Base-by-base conservation (phyloP, 805 yeast species). In the Saccharomycopsis fodiens region DNA sequence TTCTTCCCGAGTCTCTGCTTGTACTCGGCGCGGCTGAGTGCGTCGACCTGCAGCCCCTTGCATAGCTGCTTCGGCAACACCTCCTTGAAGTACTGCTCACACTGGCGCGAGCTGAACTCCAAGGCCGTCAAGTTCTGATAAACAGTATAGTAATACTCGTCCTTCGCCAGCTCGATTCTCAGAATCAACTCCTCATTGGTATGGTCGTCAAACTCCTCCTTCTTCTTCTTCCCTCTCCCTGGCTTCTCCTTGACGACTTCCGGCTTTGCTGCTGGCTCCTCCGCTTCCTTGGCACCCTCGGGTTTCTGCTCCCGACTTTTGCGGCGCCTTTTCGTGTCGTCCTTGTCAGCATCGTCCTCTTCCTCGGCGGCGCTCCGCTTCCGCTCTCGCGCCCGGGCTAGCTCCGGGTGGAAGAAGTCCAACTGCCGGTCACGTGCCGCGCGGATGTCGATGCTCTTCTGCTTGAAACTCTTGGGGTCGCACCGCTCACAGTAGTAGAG, bases 401-500 rank as follows among this genome's bases (percentile, higher is more conserved):
- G 22, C 16, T 29, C 43, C 32, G 30, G 36, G 19, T 32, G 30
- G 4, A 39, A 39, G 16, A 43, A n/a, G 8, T 38, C 15, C 5
- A 49, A 25, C 48, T 64, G 69, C 2, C 58, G 42, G 41, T 54
- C 54, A 40, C 58, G 59, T 2, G 68, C 68, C 30, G 51, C 54
- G 17, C 58, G 61, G 0, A 73, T 61, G 52, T 74, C 69, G 35
- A 77, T 67, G 41, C 63, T 61, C 46, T 68, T 66, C 20, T 52
- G 46, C 39, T 65, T 59, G 23, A 73, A 53, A 35, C 62, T 59
- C 48, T 75, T 62, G 16, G 75, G 75, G 46, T 81, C 82, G 64
- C 97, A 89, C 39, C 70, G 70, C 57, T 84, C 85, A 59, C 97
- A 89, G 23, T 76, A 67, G 59, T 84, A 89, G 44, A 77, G 78